A percentile compares a stretch with the other conserved stretches of the same genome.
Conservation (phyloP, 768 basidiomycete species). For the Tylopilus vinaceipallidus region DNA sequence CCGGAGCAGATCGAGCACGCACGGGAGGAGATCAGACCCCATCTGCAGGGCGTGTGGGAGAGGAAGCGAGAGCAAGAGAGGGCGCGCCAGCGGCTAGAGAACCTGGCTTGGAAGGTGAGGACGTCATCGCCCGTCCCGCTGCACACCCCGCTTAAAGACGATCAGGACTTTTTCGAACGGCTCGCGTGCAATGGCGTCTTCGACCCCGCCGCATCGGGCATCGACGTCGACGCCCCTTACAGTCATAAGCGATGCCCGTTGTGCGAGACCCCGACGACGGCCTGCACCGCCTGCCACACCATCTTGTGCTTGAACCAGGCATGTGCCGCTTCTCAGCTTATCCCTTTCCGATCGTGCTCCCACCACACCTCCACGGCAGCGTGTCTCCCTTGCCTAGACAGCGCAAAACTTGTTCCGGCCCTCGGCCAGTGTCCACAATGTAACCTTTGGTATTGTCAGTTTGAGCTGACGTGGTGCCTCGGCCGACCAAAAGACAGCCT, state of each 20-base stretch:
- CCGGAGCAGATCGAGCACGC: conserved; percentile 19
- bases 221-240: background rate
- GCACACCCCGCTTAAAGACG: background rate
- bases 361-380: conserved; percentile 4
- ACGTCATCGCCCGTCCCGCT: background rate
- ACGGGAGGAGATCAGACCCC: conserved; percentile 11
- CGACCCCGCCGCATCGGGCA: background rate
- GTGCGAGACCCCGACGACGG: conserved; percentile 5
- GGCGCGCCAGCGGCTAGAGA: conserved; percentile 2
- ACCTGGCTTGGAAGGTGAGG: conserved; percentile 16
- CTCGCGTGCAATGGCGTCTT: conserved; percentile 12
- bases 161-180: conserved; percentile 16
- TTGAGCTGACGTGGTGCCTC: conserved; percentile 22
- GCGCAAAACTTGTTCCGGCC: background rate
- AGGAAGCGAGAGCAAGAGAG: conserved; percentile 2
- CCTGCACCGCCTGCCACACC: conserved; percentile 8
- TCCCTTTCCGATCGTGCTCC: conserved; percentile 18
- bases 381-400: conserved; percentile 14
- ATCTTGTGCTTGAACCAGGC: conserved; percentile 19
- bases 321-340: conserved; percentile 16
- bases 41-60: conserved; percentile 12
- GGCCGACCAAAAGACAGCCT: conserved; percentile 16
- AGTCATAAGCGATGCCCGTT: conserved; percentile 10
- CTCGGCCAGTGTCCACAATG: conserved; percentile 23
- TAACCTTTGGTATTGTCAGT: conserved; percentile 20